Conservation (phyloP, 106 monocot genomes). For the Phalaenopsis aphrodite region DNA sequence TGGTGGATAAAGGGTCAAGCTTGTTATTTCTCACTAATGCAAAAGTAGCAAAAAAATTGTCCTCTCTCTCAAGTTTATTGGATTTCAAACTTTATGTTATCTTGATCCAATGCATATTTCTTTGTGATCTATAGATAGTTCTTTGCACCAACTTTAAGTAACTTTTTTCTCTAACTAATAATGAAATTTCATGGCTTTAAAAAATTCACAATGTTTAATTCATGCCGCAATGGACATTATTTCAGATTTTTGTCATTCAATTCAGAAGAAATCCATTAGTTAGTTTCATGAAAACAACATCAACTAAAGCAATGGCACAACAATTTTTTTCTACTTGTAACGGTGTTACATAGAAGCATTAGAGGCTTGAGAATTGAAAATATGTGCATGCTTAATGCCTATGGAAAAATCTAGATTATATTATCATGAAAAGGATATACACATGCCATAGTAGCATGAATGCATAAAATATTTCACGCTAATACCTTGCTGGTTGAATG, state of each 20-base stretch:
- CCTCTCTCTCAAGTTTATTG: too few species aligned
- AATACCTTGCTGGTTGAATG: slow-evolving; percentile 83
- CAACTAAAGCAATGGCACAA: background rate
- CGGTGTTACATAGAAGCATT: background rate
- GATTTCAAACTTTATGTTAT: too few species aligned
- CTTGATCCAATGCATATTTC: too few species aligned
- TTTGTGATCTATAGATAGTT: too few species aligned
- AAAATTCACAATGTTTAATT: background rate
- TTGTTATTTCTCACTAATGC: too few species aligned
- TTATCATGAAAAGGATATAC: background rate
- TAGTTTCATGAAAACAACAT: background rate
- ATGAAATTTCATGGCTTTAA: background rate
- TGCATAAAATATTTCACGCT: background rate
- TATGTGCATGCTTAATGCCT: background rate
- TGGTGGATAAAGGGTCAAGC: too few species aligned
- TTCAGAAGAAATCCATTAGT: background rate
- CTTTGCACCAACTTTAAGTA: too few species aligned
- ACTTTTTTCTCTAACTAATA: too few species aligned
- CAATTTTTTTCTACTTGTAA: background rate
- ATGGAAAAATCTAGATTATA: background rate
- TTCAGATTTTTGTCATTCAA: background rate
- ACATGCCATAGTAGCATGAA: background rate
- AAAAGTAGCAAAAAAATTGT: too few species aligned
- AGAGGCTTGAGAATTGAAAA: background rate
- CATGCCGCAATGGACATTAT: background rate